Evolutionary conservation across 208 protist species (phyloP).

Genomic region (Trypanosoma platydactyli): DNA sequence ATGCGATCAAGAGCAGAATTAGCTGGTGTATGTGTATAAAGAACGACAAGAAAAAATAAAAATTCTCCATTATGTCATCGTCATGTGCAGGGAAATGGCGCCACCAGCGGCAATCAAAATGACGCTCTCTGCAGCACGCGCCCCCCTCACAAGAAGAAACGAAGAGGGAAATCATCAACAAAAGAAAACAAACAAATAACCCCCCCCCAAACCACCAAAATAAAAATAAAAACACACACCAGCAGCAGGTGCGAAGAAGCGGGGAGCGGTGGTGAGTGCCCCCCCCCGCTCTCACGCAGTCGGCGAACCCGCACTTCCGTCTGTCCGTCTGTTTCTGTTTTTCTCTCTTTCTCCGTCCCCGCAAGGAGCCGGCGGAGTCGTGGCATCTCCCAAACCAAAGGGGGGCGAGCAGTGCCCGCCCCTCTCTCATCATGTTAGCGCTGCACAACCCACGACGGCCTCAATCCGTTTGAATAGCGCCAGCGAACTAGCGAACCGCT

Average conservation of each 20-base stretch:
- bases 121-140: too few species aligned
- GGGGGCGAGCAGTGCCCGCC: not conserved
- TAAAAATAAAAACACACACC: constrained; percentile 2
- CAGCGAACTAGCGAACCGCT: constrained; percentile 16
- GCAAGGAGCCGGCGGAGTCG: too few species aligned
- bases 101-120: too few species aligned
- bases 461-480: constrained; percentile 20
- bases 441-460: not conserved
- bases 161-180: not conserved
- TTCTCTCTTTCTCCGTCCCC: too few species aligned
- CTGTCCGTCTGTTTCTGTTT: too few species aligned
- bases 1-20: not conserved
- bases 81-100: too few species aligned
- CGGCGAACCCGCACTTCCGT: too few species aligned
- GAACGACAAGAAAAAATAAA: not conserved
- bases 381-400: too few species aligned
- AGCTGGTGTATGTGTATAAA: too few species aligned
- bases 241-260: constrained; percentile 1
- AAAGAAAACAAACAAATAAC: not conserved
- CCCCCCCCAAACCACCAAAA: not conserved
- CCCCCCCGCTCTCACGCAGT: too few species aligned
- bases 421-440: not conserved
- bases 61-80: not conserved
- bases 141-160: constrained; percentile 6
- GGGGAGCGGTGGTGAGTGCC: too few species aligned